These are phyloP conservation scores for Xylaria venustula DNA, from an alignment of 495 filamentous ascomycete genomes.

Conservation along the genomic window DNA sequence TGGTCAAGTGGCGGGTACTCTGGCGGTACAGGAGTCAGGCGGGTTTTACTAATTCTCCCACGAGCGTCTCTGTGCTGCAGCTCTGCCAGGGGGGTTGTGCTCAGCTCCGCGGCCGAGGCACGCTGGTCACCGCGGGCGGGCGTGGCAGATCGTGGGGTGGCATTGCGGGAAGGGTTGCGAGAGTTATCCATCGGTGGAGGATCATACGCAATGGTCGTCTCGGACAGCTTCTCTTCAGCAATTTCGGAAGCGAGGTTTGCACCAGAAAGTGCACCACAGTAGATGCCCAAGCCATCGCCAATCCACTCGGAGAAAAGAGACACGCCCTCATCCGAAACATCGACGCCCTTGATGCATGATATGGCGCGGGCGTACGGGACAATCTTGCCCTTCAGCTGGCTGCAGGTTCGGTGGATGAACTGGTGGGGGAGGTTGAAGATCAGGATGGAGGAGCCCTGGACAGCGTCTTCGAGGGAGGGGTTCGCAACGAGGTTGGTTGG, in stretches of 20 bases:
- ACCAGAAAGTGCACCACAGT: constrained; percentile 93
- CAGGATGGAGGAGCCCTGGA: constrained; percentile 78
- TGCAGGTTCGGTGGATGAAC: constrained; percentile 87
- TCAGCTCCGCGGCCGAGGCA: constrained; percentile 56
- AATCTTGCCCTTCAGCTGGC: constrained; percentile 81
- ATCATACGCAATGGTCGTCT: constrained; percentile 96
- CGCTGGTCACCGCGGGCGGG: constrained; percentile 32
- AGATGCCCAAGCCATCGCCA: constrained; percentile 84
- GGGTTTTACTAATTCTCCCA: constrained; percentile 59
- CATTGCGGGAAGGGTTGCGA: constrained; percentile 64
- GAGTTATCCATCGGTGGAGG: constrained; percentile 80
- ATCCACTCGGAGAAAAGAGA: constrained; percentile 94
- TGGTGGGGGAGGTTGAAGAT: constrained; percentile 98
- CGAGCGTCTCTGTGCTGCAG: constrained; percentile 62
- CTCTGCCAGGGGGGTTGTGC: constrained; percentile 43
- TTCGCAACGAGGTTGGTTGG: constrained; percentile 87
- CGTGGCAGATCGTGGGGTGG: constrained; percentile 61
- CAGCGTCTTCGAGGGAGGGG: constrained; percentile 78
- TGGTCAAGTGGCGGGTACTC: constrained; percentile 86
- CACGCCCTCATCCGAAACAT: constrained; percentile 79
- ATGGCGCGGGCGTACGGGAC: constrained; percentile 90
- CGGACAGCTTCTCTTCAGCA: constrained; percentile 90
- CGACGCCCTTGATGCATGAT: constrained; percentile 97
- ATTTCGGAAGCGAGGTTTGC: constrained; percentile 98
- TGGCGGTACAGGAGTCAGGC: constrained; percentile 68